Evolutionary conservation across 2,329 filamentous ascomycete genomes (phyloP), one percentile per base, ranked within the genome.

Genomic region (Fusarium nisikadoi): DNA sequence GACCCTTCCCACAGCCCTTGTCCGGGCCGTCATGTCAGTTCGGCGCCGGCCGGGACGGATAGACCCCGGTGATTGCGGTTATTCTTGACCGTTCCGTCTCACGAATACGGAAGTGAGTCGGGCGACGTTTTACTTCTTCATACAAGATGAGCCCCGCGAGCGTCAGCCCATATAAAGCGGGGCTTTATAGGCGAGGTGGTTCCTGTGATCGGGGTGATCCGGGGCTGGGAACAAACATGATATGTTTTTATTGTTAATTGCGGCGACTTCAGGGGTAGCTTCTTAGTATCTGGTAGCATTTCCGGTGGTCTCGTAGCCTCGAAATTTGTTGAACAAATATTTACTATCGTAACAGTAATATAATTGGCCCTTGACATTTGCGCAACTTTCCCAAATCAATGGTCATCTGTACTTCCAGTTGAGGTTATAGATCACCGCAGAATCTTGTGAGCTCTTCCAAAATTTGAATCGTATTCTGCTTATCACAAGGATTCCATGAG

Each of bases 111-210:
- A 76, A 68, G 46, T 39, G 49, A 64, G 35, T 60, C 49, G 62
- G 63, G 45, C 57, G 50, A 65, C 45, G 23, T 56, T 52, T 63
- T 50, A 36, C 23, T 23, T 63, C 41, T 41, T 59, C 33, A 36
- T 45, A 46, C 41, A 36, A 56, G 56, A 41, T 60, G 54, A 43
- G 52, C 25, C 52, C 56, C 49, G 63, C 70, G 64, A 72, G 42
- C 54, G 74, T 77, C 75, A 77, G 74, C 65, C 74, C 75, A 77
- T 68, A 63, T 58, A 64, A 68, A 77, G 75, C 74, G 75, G 75
- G 75, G 69, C 65, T 36, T 57, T 19, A 27, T 27, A 62, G 63
- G 59, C 57, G 67, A 64, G 67, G 54, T 62, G 62, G 60, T 74
- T 70, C 65, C 33, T 52, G 65, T 67, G 60, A 53, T 76, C 75